phyloP scores from a whole-genome alignment of 2,329 filamentous ascomycete genomes.

The Hypoxylon sp. region DNA sequence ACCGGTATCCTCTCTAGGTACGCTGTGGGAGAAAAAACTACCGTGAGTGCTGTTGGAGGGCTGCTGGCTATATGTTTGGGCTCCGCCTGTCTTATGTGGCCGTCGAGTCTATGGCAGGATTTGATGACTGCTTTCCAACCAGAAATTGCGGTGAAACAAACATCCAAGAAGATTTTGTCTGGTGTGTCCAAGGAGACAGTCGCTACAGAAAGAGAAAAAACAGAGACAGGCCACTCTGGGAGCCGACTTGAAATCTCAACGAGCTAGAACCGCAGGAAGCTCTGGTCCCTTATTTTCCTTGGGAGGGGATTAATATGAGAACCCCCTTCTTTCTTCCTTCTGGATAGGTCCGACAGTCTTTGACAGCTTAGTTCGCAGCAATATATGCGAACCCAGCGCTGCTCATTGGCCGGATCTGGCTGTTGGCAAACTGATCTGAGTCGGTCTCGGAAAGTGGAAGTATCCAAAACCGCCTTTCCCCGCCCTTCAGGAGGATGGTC shows the following conservation, averaged over 20 bases:
- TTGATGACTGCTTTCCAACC: conserved; percentile 35
- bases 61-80: conserved; percentile 29
- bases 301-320: conserved; percentile 44
- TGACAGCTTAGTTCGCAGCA: conserved; percentile 43
- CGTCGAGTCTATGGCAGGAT: conserved; percentile 37
- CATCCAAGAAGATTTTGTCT: conserved; percentile 23
- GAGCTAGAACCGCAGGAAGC: conserved; percentile 36
- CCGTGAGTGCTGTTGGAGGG: conserved; percentile 21
- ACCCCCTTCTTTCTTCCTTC: conserved; percentile 43
- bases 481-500: conserved; percentile 34
- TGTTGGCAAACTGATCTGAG: conserved; percentile 48
- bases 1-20: background rate
- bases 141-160: conserved; percentile 41
- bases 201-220: conserved; percentile 25
- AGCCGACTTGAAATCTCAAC: conserved; percentile 38
- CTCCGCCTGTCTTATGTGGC: conserved; percentile 40
- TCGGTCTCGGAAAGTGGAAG: conserved; percentile 47
- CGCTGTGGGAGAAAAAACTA: conserved; percentile 2
- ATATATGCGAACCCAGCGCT: conserved; percentile 30
- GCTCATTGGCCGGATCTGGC: conserved; percentile 43
- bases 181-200: conserved; percentile 26
- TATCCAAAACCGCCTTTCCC: conserved; percentile 40
- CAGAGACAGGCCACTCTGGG: conserved; percentile 30
- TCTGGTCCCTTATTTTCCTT: conserved; percentile 33
- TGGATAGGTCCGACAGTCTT: conserved; percentile 39